A percentile compares a stretch with the other conserved stretches of the same genome.
phyloP scores from a whole-genome alignment of 106 monocot genomes.

The Cymbidium sinense region DNA sequence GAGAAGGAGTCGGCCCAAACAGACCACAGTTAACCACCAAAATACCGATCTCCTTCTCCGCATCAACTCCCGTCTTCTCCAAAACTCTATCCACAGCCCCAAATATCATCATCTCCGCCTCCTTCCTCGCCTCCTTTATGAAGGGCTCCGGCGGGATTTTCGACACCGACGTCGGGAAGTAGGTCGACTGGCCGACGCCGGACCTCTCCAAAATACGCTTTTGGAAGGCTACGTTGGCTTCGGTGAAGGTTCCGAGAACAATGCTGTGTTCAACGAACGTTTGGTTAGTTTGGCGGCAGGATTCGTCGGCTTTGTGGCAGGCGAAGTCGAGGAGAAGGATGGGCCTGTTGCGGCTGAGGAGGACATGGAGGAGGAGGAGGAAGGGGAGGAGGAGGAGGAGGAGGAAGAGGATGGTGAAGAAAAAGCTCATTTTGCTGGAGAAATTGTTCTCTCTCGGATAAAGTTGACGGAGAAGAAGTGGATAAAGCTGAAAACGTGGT shows the following conservation, averaged over 20 bases:
- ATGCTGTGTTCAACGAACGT: constrained; percentile 19
- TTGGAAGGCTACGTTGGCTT: constrained; percentile 24
- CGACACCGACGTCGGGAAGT: constrained; percentile 10
- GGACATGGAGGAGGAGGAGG: neutral
- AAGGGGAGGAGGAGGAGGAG: neutral
- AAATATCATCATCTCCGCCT: constrained; percentile 11
- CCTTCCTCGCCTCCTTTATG: constrained; percentile 20
- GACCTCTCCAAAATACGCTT: constrained; percentile 24
- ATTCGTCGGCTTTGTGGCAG: constrained; percentile 10
- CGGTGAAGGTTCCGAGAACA: constrained; percentile 5
- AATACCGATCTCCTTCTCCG: constrained; percentile 18
- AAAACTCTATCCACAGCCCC: constrained; percentile 15
- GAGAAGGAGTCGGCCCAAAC: constrained; percentile 14
- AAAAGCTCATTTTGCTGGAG: neutral
- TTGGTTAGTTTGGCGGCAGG: constrained; percentile 1
- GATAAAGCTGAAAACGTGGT: no score
- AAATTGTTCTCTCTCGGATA: neutral
- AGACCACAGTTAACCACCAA: constrained; percentile 15
- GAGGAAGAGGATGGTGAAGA: neutral
- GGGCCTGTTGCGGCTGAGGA: neutral
- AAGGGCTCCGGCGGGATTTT: constrained; percentile 5
- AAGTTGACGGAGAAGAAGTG: neutral
- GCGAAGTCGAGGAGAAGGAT: constrained; percentile 22
- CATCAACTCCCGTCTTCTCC: constrained; percentile 10
- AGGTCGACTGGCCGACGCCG: constrained; percentile 13